Evolutionary conservation across 495 filamentous ascomycete species (phyloP), one percentile per base, ranked within the genome.

Genomic region (Staphylotrichum longicolle): DNA sequence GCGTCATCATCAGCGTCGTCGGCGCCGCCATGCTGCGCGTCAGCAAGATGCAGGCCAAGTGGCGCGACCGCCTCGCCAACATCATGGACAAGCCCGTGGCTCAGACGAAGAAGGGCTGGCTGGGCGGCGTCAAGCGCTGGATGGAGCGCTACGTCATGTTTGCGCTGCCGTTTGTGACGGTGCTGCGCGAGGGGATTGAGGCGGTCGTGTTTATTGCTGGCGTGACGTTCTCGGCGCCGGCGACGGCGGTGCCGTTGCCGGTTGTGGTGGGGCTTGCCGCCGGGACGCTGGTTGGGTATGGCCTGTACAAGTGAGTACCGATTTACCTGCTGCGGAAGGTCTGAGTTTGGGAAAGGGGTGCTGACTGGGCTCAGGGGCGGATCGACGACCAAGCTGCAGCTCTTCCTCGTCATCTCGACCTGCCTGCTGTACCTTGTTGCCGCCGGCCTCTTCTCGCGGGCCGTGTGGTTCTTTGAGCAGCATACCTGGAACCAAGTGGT

Each of bases 371-470:
- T 12, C 39, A 82, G 80, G 71, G 74, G 78, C 57, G 81, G 80
- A 20, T 75, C 79, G 20, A 75, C 81, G 7, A 79, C 86, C 8
- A 85, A 84, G 34, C 72, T 96, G 57, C 90, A 93, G 65, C 75
- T 88, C 52, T 96, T 96, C 79, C 75, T 96, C 10, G 84, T 94
- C 63, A 70, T 84, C 49, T 93, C 90, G 4, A 94, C 91, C 7
- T 93, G 89, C 68, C 82, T 94, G 67, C 78, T 96, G 4, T 96
- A 96, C 65, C 84, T 96, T 3, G 87, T 96, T n/a, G 89, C 88
- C 12, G 90, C 88, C 8, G 91, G 90, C 33, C 82, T 96, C 11
- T 88, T 94, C 72, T 92, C 91, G 2, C 84, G 84, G 35, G 82
- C 82, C 7, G 81, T 94, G 12, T 91, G 90, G 88, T 83, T 79